Conservation (phyloP, 1,284 basidiomycete genomes). For the Ustilago trichophora region DNA sequence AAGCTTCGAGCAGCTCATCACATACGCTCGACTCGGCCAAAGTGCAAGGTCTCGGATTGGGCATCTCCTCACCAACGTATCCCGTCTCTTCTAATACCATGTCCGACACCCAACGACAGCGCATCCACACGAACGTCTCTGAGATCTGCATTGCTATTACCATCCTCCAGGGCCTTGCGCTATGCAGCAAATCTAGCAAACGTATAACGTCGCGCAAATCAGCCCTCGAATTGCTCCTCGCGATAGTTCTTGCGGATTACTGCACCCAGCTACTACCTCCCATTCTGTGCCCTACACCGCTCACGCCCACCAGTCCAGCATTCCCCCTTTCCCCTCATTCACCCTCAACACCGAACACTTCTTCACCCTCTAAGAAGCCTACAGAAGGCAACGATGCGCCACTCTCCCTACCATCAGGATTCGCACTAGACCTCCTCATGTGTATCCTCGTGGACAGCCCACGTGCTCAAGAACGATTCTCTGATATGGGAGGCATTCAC, state of each 20-base stretch:
- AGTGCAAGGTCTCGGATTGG: too few relatives aligned
- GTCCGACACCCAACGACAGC: conserved; percentile 15
- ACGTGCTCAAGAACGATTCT: conserved; percentile 23
- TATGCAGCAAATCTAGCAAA: conserved; percentile 24
- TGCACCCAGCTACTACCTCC: conserved; percentile 33
- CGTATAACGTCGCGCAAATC: conserved; percentile 36
- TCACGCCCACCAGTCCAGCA: conserved; percentile 3
- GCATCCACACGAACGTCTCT: conserved; percentile 13
- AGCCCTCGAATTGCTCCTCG: conserved; percentile 31
- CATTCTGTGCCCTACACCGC: conserved; percentile 15
- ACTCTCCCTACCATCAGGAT: conserved; percentile 31
- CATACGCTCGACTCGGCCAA: too few relatives aligned
- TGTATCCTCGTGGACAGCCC: conserved; percentile 41
- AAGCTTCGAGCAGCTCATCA: neutral
- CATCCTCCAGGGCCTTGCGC: conserved; percentile 44
- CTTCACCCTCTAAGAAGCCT: neutral
- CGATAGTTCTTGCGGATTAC: conserved; percentile 39
- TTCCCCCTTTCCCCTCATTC: neutral
- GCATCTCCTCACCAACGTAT: too few relatives aligned
- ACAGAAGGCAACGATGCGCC: conserved; percentile 8
- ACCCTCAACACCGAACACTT: conserved; percentile 12
- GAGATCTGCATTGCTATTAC: conserved; percentile 39
- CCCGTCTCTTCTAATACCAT: too few relatives aligned
- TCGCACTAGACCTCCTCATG: conserved; percentile 46
- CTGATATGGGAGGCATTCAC: conserved; percentile 42